These are phyloP conservation scores for Chrysanthemum seticuspe DNA, from an alignment of 129 eudicot genomes.

Conservation along the genomic window DNA sequence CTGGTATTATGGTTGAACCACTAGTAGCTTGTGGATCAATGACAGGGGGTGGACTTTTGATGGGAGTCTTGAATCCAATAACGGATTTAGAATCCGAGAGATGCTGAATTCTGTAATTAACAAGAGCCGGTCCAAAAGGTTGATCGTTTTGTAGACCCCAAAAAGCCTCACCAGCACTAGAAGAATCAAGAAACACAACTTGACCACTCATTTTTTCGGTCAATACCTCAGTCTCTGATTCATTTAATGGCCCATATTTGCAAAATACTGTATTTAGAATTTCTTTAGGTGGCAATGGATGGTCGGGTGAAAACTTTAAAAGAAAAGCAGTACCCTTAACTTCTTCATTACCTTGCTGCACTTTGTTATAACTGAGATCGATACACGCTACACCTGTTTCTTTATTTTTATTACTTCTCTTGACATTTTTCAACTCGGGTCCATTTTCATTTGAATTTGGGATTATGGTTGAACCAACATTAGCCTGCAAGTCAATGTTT, in stretches of 20 bases:
- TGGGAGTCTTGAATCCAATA: constrained; percentile 21
- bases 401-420: constrained; percentile 32
- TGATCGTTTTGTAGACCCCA: constrained; percentile 54
- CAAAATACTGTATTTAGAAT: constrained; percentile 43
- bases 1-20: constrained; percentile 37
- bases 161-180: constrained; percentile 56
- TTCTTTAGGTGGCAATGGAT: constrained; percentile 52
- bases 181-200: constrained; percentile 44
- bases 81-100: constrained; percentile 25
- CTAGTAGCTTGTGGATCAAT: constrained; percentile 20
- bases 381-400: constrained; percentile 36
- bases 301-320: constrained; percentile 45
- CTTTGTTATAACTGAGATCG: constrained; percentile 28
- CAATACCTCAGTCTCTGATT: constrained; percentile 44
- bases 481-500: constrained; percentile 24
- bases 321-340: constrained; percentile 50
- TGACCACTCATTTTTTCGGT: constrained; percentile 36
- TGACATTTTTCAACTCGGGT: constrained; percentile 26
- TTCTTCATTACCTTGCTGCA: constrained; percentile 34
- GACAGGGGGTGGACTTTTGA: constrained; percentile 26
- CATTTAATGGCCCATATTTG: constrained; percentile 47
- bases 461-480: constrained; percentile 27
- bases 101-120: constrained; percentile 44
- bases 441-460: constrained; percentile 53
- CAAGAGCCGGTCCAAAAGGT: constrained; percentile 45